These are phyloP conservation scores for Fusarium nodosum DNA, from an alignment of 2,329 filamentous ascomycete genomes.

Conservation along the genomic window DNA sequence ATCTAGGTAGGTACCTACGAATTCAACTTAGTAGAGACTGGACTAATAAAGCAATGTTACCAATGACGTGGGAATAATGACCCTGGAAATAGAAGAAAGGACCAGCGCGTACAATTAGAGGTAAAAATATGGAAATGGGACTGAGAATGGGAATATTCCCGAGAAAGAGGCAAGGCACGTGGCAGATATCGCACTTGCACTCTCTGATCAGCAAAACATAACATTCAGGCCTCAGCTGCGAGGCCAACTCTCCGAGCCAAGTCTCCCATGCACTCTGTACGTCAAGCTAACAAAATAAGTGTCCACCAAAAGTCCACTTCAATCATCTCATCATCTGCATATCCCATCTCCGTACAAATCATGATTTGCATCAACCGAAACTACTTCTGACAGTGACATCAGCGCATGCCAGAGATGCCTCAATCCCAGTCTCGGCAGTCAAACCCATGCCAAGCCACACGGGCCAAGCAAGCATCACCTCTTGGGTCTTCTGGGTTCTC, in stretches of 20 bases:
- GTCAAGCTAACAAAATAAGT: neutral
- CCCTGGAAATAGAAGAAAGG: slow-evolving; percentile 21
- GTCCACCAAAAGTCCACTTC: slow-evolving; percentile 15
- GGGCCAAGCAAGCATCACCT: slow-evolving; percentile 29
- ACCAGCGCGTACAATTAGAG: slow-evolving; percentile 5
- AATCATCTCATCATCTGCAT: slow-evolving; percentile 16
- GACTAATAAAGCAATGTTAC: slow-evolving; percentile 9
- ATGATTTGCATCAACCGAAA: slow-evolving; percentile 26
- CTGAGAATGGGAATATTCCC: slow-evolving; percentile 25
- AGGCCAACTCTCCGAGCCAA: slow-evolving; percentile 9
- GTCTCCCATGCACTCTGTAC: neutral
- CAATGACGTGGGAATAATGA: slow-evolving; percentile 15
- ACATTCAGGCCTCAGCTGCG: slow-evolving; percentile 27
- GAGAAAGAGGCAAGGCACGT: slow-evolving; percentile 28
- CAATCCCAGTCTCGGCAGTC: slow-evolving; percentile 20
- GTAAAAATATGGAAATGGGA: slow-evolving; percentile 1
- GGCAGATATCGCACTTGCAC: slow-evolving; percentile 19
- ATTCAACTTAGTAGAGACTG: neutral
- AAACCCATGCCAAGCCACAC: slow-evolving; percentile 9
- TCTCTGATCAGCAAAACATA: slow-evolving; percentile 2
- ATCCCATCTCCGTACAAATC: slow-evolving; percentile 12
- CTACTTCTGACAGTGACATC: slow-evolving; percentile 26
- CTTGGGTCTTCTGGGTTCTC: neutral
- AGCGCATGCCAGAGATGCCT: slow-evolving; percentile 7
- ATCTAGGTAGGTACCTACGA: too few relatives aligned